phyloP scores from a whole-genome alignment of 1,284 basidiomycete genomes.

The Ustilago crameri region DNA sequence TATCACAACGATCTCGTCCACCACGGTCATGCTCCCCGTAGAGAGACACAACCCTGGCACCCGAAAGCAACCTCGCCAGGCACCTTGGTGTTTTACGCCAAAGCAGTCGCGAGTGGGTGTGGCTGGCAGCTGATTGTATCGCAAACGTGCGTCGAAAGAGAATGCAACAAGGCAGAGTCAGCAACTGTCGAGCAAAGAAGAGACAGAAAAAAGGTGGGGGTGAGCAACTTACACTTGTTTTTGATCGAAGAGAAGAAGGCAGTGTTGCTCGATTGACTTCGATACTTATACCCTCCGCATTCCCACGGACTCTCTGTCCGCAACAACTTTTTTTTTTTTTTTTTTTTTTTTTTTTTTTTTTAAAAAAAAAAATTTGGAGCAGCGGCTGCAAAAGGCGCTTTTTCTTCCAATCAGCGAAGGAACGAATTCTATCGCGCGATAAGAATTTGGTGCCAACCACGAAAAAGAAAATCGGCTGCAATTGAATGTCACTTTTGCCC shows the following conservation, averaged over 20 bases:
- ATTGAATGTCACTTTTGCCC: not conserved
- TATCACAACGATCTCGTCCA: slow-evolving; percentile 59
- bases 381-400: not conserved
- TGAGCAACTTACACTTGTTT: slow-evolving; percentile 60
- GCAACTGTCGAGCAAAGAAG: not conserved
- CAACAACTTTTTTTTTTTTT: slow-evolving; percentile 8
- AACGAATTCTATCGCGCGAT: slow-evolving; percentile 16
- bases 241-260: slow-evolving; percentile 55
- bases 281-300: slow-evolving; percentile 17
- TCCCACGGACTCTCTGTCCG: not conserved
- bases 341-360: slow-evolving; percentile 1
- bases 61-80: slow-evolving; percentile 47
- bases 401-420: not conserved
- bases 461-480: not conserved
- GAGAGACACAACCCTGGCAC: slow-evolving; percentile 42
- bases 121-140: slow-evolving; percentile 54
- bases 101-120: slow-evolving; percentile 61
- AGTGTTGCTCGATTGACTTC: slow-evolving; percentile 1
- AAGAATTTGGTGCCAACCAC: slow-evolving; percentile 8
- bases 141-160: not conserved
- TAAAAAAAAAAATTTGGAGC: not conserved
- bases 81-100: slow-evolving; percentile 19
- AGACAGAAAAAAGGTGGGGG: slow-evolving; percentile 9
- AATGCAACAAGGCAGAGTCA: not conserved
- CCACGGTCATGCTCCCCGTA: slow-evolving; percentile 29